Evolutionary conservation across 139 green algal species (phyloP).

Genomic region (Tetradesmus obliquus): DNA sequence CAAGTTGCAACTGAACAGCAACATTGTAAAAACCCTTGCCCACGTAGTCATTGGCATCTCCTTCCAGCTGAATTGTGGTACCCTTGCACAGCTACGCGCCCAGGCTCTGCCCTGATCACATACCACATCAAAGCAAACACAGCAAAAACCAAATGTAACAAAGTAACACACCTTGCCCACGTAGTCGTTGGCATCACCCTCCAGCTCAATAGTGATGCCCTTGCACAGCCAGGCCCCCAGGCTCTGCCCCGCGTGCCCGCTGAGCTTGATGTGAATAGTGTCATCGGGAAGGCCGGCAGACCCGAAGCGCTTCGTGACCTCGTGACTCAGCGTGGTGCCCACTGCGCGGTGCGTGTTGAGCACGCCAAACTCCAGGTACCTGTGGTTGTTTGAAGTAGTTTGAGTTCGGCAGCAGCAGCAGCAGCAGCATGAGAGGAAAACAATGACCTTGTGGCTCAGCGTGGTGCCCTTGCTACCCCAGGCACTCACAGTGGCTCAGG

Average conservation of each 20-base stretch:
- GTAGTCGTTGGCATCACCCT: conserved; percentile 97
- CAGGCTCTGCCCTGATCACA: too few species aligned
- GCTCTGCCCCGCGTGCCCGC: conserved; percentile 89
- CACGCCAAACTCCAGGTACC: conserved; percentile 84
- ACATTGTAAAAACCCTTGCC: too few species aligned
- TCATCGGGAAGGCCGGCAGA: conserved; percentile 81
- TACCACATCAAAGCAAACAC: too few species aligned
- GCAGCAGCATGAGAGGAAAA: not conserved
- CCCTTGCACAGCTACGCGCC: conserved; percentile 54
- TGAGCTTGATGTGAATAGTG: conserved; percentile 92
- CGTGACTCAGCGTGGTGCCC: conserved; percentile 92
- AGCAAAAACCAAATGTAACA: too few species aligned
- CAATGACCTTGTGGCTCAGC: conserved; percentile 52
- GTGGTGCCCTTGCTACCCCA: too few species aligned
- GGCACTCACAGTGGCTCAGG: conserved; percentile 45
- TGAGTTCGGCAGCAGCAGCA: not conserved
- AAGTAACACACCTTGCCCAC: conserved; percentile 83
- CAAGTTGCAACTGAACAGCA: too few species aligned
- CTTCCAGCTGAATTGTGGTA: conserved; percentile 91
- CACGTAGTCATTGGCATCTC: conserved; percentile 97
- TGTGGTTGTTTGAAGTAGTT: conserved; percentile 41
- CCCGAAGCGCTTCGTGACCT: conserved; percentile 90
- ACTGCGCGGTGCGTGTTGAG: conserved; percentile 91
- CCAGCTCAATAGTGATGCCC: conserved; percentile 90
- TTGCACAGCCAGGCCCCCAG: conserved; percentile 87